Evolutionary conservation across 495 filamentous ascomycete species (phyloP), one percentile per base, ranked within the genome.

Genomic region (Aspergillus baeticus): DNA sequence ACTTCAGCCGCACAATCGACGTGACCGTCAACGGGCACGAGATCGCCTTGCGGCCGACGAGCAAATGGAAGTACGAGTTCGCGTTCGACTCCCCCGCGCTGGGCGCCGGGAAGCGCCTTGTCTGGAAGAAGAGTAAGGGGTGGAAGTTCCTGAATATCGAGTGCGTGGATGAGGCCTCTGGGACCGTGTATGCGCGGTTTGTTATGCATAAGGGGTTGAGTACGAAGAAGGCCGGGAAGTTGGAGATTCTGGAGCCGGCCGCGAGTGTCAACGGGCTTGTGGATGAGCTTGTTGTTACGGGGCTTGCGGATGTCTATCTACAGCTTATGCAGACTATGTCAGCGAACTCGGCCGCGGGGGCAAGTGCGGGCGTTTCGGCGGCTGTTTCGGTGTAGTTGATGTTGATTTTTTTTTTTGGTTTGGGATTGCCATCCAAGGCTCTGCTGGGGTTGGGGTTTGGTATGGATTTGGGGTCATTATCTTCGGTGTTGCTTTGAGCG

Each of bases 201-300:
- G 34, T 26, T 14, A 23, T 44, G 5, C 29, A 45, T 22, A 31
- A 7, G 1, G 8, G 20, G 6, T 50, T 36, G 43, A 60, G 39
- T 10, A 11, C n/a, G 47, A 60, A 49, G 18, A 60, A 60, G 34
- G 36, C 58, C 0, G 58, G 58, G n/a, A 10, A 35, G 21, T 21
- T 60, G 11, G 58, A 60, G 42, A 10, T 60, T 31, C 17, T 29
- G 4, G 21, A 22, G 21, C 38, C 20, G 8, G 3, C 33, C 17
- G 21, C 6, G 1, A 38, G 26, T 2, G 31, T 11, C 1, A 38
- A 50, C 6, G 33, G 10, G 17, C 2, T 58, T 2, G 46, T 23
- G 8, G 59, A 62, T 46, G 59, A 62, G 37, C 11, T 62, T 11
- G 59, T 62, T 18, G 59, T 62, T 1, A 58, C 59, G 0, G 59